These are phyloP conservation scores for Rutstroemia sydowiana DNA, from an alignment of 2,329 filamentous ascomycete species.

Conservation along the genomic window DNA sequence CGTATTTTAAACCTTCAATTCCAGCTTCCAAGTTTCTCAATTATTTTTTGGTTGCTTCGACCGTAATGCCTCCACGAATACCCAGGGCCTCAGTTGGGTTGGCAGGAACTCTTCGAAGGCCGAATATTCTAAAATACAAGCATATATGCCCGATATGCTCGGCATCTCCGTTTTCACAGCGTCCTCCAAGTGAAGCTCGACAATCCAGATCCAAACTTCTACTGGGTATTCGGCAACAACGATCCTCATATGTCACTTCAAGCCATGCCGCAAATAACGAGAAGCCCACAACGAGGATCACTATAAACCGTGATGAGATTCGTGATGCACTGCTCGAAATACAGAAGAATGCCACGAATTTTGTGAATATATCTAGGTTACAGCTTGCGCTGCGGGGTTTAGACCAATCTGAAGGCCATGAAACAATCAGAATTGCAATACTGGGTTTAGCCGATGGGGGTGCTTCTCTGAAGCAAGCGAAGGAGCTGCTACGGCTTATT, in stretches of 20 bases:
- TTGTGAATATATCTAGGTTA: slow-evolving; percentile 61
- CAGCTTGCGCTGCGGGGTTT: slow-evolving; percentile 64
- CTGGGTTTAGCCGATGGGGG: slow-evolving; percentile 38
- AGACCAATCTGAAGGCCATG: slow-evolving; percentile 47
- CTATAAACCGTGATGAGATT: slow-evolving; percentile 18
- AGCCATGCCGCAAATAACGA: neutral
- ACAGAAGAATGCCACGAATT: slow-evolving; percentile 51
- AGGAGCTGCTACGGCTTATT: slow-evolving; percentile 59
- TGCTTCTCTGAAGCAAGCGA: slow-evolving; percentile 42
- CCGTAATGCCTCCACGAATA: slow-evolving; percentile 30
- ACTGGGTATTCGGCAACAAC: slow-evolving; percentile 8
- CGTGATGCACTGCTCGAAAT: slow-evolving; percentile 46
- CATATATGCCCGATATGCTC: slow-evolving; percentile 25
- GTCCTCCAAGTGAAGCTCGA: slow-evolving; percentile 5
- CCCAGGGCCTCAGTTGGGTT: slow-evolving; percentile 18
- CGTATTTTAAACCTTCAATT: neutral
- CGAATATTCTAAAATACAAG: slow-evolving; percentile 8
- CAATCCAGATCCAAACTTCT: slow-evolving; percentile 9
- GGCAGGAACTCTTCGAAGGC: slow-evolving; percentile 8
- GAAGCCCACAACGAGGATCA: neutral
- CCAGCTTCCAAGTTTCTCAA: neutral
- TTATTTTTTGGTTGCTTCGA: slow-evolving; percentile 2
- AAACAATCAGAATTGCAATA: slow-evolving; percentile 52
- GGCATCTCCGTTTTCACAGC: slow-evolving; percentile 8
- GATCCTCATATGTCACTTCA: slow-evolving; percentile 8